A percentile compares a stretch with the other conserved stretches of the same genome.
Conservation (phyloP, 108 stramenopile species). For the Asterionellopsis glacialis region DNA sequence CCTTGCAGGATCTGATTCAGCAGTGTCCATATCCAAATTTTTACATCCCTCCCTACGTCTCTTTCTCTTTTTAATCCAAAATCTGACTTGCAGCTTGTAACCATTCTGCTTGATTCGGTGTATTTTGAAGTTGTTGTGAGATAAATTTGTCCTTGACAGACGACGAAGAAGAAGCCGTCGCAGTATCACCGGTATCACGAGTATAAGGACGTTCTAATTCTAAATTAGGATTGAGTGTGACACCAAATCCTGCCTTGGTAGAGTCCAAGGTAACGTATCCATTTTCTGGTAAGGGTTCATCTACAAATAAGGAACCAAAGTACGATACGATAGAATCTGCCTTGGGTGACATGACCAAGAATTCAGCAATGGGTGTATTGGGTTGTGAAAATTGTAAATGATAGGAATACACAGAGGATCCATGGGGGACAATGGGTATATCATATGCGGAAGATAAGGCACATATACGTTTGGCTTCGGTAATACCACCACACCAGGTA, state of each 20-base stretch:
- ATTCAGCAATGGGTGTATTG: slow-evolving; percentile 60
- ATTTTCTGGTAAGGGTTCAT: slow-evolving; percentile 59
- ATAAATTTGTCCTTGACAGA: no score
- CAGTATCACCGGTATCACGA: no score
- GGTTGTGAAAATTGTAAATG: slow-evolving; percentile 67
- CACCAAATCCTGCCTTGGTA: slow-evolving; percentile 62
- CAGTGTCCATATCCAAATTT: no score
- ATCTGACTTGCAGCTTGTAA: no score
- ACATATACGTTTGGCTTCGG: slow-evolving; percentile 58
- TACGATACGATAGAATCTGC: slow-evolving; percentile 53
- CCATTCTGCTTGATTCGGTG: no score
- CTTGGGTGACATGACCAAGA: slow-evolving; percentile 54
- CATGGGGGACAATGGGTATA: slow-evolving; percentile 58
- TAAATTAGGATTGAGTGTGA: slow-evolving; percentile 33
- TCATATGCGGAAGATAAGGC: slow-evolving; percentile 60
- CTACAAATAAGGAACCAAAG: slow-evolving; percentile 54
- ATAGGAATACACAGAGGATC: slow-evolving; percentile 53
- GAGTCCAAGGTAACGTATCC: slow-evolving; percentile 48
- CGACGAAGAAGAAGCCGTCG: no score
- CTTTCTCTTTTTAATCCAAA: no score
- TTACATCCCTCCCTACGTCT: no score
- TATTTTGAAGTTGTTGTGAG: no score
- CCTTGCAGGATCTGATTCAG: no score
- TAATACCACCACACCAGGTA: slow-evolving; percentile 71
- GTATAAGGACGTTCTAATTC: no score